These are phyloP conservation scores for Pterocarpus macrocarpus DNA, from an alignment of 306 rosid genomes.

Conservation along the genomic window DNA sequence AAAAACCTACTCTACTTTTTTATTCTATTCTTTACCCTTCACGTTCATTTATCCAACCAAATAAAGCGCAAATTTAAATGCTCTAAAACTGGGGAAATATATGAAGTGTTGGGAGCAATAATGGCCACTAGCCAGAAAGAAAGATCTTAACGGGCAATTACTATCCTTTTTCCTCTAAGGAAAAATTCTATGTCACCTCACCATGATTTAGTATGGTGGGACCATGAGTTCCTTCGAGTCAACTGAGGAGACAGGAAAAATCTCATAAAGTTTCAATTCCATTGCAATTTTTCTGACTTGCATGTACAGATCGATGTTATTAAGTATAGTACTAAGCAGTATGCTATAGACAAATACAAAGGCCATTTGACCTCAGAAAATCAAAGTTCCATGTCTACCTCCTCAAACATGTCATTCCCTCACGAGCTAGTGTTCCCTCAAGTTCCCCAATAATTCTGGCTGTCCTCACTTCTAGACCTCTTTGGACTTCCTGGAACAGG, in stretches of 20 bases:
- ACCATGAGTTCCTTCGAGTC: constrained; percentile 35
- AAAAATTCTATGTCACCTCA: constrained; percentile 2
- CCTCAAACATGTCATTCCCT: constrained; percentile 82
- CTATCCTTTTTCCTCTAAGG: not conserved
- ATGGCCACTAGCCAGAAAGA: not conserved
- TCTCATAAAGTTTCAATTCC: constrained; percentile 39
- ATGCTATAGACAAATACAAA: constrained; percentile 38
- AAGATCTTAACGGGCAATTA: not conserved
- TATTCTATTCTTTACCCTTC: not conserved
- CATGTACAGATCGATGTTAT: constrained; percentile 62
- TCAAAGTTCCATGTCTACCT: constrained; percentile 48
- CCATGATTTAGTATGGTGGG: constrained; percentile 30
- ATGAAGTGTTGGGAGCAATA: not conserved
- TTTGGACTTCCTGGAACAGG: constrained; percentile 88
- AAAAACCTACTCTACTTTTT: not conserved
- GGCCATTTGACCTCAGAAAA: constrained; percentile 20
- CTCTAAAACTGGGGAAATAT: not conserved
- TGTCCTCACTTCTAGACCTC: constrained; percentile 89
- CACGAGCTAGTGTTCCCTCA: constrained; percentile 92
- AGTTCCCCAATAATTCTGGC: constrained; percentile 91
- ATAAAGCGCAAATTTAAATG: not conserved
- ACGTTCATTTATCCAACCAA: not conserved
- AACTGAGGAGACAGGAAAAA: constrained; percentile 39
- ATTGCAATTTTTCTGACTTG: constrained; percentile 45
- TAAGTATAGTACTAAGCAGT: constrained; percentile 33